These are phyloP conservation scores for Dothideomycetes sp. DNA, from an alignment of 2,329 filamentous ascomycete genomes.

Conservation along the genomic window DNA sequence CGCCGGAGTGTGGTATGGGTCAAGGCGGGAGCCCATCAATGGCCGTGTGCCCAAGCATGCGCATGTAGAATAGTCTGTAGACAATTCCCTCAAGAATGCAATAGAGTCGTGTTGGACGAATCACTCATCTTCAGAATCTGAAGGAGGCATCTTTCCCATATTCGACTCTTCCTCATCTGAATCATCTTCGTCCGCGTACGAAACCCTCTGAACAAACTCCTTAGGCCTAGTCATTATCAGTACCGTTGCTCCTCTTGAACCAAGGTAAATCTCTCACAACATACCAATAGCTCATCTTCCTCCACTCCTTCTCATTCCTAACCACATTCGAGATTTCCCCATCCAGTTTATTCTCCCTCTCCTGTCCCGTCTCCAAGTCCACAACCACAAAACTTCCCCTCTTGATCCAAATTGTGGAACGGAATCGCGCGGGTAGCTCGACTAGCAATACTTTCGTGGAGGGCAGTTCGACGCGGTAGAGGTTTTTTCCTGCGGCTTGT, in stretches of 20 bases:
- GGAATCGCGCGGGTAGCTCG: conserved; percentile 76
- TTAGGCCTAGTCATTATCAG: no score
- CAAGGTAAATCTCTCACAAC: no score
- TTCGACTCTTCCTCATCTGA: conserved; percentile 69
- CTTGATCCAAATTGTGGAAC: conserved; percentile 89
- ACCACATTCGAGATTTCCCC: conserved; percentile 93
- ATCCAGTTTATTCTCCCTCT: conserved; percentile 64
- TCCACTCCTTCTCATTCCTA: conserved; percentile 82
- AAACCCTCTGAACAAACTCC: conserved; percentile 44
- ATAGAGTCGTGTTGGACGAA: background rate
- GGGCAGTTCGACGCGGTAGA: conserved; percentile 71
- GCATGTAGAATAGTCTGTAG: conserved; percentile 14
- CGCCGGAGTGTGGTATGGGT: conserved; percentile 51
- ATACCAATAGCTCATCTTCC: conserved; percentile 75
- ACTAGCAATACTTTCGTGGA: conserved; percentile 58
- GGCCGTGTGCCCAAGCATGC: conserved; percentile 8
- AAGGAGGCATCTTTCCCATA: conserved; percentile 76
- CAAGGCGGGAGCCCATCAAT: conserved; percentile 32
- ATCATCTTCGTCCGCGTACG: conserved; percentile 50
- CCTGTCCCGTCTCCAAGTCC: conserved; percentile 57
- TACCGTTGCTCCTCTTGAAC: no score
- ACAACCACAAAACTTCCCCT: conserved; percentile 80
- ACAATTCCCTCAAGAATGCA: background rate
- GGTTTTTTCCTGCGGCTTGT: conserved; percentile 78
- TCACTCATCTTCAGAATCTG: conserved; percentile 60